These are phyloP conservation scores for Microbotryum lychnidis-dioicae DNA, from an alignment of 1,284 basidiomycete species.

Conservation along the genomic window DNA sequence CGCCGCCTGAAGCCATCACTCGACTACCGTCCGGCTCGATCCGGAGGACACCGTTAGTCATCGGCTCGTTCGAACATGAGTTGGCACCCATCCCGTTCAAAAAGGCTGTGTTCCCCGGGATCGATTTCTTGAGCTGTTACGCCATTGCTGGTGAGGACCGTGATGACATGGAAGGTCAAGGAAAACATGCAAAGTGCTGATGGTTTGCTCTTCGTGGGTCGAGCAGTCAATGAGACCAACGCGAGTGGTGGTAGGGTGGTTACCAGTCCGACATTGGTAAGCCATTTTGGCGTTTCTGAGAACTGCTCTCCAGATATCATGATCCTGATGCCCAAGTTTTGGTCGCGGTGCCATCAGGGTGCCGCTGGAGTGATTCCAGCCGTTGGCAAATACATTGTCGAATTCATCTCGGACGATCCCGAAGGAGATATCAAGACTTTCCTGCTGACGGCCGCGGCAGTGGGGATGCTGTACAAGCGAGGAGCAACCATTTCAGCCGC, in stretches of 20 bases:
- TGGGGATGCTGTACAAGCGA: slow-evolving; percentile 95
- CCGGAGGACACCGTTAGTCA: slow-evolving; percentile 44
- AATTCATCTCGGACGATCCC: slow-evolving; percentile 83
- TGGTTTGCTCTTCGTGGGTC: slow-evolving; percentile 50
- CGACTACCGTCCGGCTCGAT: slow-evolving; percentile 3
- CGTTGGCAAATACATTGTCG: slow-evolving; percentile 64
- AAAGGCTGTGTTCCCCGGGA: slow-evolving; percentile 77
- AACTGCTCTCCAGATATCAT: too few relatives aligned
- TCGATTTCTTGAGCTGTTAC: slow-evolving; percentile 68
- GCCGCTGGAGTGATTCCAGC: slow-evolving; percentile 77
- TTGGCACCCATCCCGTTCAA: slow-evolving; percentile 62
- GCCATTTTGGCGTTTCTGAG: slow-evolving; percentile 6
- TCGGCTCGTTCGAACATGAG: slow-evolving; percentile 73
- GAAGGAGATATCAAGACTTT: slow-evolving; percentile 80
- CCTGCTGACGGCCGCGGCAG: slow-evolving; percentile 70
- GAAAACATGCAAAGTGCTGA: neutral
- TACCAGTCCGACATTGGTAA: slow-evolving; percentile 76
- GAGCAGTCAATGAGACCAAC: slow-evolving; percentile 80
- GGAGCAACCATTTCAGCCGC: slow-evolving; percentile 94
- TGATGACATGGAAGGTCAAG: neutral
- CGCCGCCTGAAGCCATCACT: slow-evolving; percentile 10
- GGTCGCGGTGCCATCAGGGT: neutral
- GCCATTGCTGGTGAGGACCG: slow-evolving; percentile 34
- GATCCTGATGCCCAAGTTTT: neutral
- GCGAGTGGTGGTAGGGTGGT: slow-evolving; percentile 85